Conservation (phyloP, 2,329 filamentous ascomycete species). For the Diaporthe helianthi region DNA sequence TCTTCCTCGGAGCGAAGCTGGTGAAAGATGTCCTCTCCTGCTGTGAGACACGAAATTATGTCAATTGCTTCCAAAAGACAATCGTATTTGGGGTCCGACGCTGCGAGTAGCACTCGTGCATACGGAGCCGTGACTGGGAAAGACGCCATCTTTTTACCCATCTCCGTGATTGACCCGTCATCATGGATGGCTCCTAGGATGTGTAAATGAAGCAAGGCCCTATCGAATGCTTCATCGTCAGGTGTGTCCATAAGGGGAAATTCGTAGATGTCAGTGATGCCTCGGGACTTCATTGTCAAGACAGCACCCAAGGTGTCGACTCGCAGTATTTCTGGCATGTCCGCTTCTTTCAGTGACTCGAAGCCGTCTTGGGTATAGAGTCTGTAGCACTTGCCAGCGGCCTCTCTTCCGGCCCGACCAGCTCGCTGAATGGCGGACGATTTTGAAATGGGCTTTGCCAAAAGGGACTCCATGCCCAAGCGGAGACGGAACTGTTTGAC, state of each 20-base stretch:
- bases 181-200: slow-evolving; percentile 78
- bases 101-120: slow-evolving; percentile 82
- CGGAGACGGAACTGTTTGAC: slow-evolving; percentile 87
- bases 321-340: slow-evolving; percentile 86
- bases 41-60: slow-evolving; percentile 72
- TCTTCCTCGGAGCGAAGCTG: slow-evolving; percentile 65
- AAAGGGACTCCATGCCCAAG: slow-evolving; percentile 86
- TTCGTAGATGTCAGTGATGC: slow-evolving; percentile 78
- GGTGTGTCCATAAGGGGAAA: slow-evolving; percentile 90
- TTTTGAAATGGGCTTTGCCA: slow-evolving; percentile 89
- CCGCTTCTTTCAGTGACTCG: slow-evolving; percentile 71
- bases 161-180: slow-evolving; percentile 73
- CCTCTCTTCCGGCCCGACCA: slow-evolving; percentile 92
- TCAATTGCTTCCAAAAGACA: slow-evolving; percentile 87
- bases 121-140: slow-evolving; percentile 84
- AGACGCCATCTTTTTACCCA: slow-evolving; percentile 78
- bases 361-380: slow-evolving; percentile 86
- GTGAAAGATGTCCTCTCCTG: slow-evolving; percentile 68
- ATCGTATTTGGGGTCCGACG: slow-evolving; percentile 71
- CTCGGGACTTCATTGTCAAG: slow-evolving; percentile 91
- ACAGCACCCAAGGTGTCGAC: slow-evolving; percentile 88
- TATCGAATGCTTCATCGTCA: slow-evolving; percentile 77
- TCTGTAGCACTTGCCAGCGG: slow-evolving; percentile 85
- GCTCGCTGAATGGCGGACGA: slow-evolving; percentile 92
- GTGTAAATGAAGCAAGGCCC: slow-evolving; percentile 81